phyloP scores from a whole-genome alignment of 2,329 filamentous ascomycete genomes.

The Gremmenia infestans region DNA sequence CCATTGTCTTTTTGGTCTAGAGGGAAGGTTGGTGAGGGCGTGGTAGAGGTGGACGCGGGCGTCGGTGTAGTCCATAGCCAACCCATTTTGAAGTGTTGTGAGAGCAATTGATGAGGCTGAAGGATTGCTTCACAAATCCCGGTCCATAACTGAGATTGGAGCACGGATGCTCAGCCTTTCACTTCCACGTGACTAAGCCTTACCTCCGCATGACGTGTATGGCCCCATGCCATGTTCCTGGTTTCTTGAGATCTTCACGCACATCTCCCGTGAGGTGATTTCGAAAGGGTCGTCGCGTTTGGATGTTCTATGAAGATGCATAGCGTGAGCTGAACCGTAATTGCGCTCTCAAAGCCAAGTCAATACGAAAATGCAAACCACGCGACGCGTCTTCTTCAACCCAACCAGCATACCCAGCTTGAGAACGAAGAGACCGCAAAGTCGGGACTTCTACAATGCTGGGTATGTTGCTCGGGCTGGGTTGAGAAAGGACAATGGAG shows the following conservation, averaged over 20 bases:
- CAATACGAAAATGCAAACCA: slow-evolving; percentile 21
- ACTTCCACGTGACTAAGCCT: slow-evolving; percentile 3
- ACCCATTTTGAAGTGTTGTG: slow-evolving; percentile 43
- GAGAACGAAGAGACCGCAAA: slow-evolving; percentile 22
- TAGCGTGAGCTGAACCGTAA: neutral
- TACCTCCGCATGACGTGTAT: neutral
- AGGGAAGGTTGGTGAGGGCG: slow-evolving; percentile 14
- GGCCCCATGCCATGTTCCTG: neutral
- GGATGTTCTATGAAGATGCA: neutral
- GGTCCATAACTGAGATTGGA: neutral
- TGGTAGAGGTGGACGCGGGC: slow-evolving; percentile 23
- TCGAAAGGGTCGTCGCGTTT: neutral
- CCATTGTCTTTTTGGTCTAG: slow-evolving; percentile 16
- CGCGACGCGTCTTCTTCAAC: slow-evolving; percentile 30
- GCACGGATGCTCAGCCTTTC: neutral
- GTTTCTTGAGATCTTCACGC: neutral
- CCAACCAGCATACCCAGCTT: slow-evolving; percentile 32
- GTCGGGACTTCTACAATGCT: slow-evolving; percentile 23
- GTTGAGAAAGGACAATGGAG: slow-evolving; percentile 8
- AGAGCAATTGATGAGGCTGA: slow-evolving; percentile 10
- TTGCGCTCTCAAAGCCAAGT: neutral
- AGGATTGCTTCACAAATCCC: neutral
- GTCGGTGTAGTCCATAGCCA: slow-evolving; percentile 53
- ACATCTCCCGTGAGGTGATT: neutral
- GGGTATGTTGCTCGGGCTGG: slow-evolving; percentile 10